phyloP scores from a whole-genome alignment of 345 rosid genomes.

The Triadica sebifera region DNA sequence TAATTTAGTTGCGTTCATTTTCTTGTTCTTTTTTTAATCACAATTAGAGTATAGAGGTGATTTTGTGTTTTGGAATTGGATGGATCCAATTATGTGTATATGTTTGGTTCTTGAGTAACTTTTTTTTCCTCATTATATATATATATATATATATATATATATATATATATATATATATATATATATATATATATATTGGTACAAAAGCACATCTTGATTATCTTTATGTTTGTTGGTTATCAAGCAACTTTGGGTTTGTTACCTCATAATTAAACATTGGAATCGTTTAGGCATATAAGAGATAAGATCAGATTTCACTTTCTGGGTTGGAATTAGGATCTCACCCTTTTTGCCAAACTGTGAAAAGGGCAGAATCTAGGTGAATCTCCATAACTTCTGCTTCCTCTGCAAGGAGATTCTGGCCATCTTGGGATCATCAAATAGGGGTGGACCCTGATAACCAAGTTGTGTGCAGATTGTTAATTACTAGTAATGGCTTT shows the following conservation, averaged over 20 bases:
- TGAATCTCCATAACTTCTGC: too few relatives aligned
- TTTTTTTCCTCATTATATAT: too few relatives aligned
- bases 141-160: too few relatives aligned
- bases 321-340: not conserved
- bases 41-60: slow-evolving; percentile 2
- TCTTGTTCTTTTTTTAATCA: not conserved
- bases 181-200: too few relatives aligned
- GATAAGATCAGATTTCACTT: not conserved
- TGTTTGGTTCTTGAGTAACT: slow-evolving; percentile 17
- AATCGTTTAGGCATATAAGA: not conserved
- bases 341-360: not conserved
- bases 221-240: not conserved
- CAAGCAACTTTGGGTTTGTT: too few relatives aligned
- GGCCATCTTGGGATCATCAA: too few relatives aligned
- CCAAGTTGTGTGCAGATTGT: too few relatives aligned
- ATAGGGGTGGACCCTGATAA: too few relatives aligned
- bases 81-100: slow-evolving; percentile 30
- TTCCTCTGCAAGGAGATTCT: too few relatives aligned
- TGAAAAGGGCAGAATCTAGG: too few relatives aligned
- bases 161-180: too few relatives aligned
- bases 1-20: not conserved
- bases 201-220: slow-evolving; percentile 14
- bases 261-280: not conserved
- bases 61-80: not conserved
- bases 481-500: too few relatives aligned